Percentiles rank a stretch among this genome's conserved stretches.
These are phyloP conservation scores for Coemansia biformis DNA, from an alignment of 192 early-diverging fungal species.

Conservation along the genomic window DNA sequence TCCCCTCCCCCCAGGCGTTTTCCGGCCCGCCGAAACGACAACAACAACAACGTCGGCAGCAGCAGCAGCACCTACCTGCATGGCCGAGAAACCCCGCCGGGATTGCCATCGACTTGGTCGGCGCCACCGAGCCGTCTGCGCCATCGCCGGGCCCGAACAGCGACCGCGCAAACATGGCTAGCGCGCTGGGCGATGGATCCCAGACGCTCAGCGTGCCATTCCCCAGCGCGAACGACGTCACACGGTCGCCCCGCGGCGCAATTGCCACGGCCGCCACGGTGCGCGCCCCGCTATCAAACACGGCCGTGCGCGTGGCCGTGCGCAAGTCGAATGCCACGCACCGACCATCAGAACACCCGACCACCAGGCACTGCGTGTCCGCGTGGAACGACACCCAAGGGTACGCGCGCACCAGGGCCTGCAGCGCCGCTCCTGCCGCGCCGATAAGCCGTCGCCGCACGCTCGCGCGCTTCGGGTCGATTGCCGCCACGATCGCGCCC, in stretches of 20 bases:
- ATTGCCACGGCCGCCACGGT: slow-evolving; percentile 40
- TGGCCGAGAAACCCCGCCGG: slow-evolving; percentile 26
- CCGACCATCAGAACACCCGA: slow-evolving; percentile 31
- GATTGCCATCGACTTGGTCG: slow-evolving; percentile 38
- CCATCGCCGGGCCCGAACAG: slow-evolving; percentile 26
- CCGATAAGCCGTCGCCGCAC: slow-evolving; percentile 29
- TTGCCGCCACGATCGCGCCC: slow-evolving; percentile 31
- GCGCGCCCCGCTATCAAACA: slow-evolving; percentile 16
- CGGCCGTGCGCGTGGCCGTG: slow-evolving; percentile 37
- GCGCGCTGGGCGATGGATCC: slow-evolving; percentile 44
- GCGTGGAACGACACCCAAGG: slow-evolving; percentile 42
- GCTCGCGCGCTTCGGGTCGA: slow-evolving; percentile 38
- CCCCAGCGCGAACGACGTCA: slow-evolving; percentile 48
- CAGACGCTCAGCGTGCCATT: slow-evolving; percentile 35
- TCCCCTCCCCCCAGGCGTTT: too few relatives aligned
- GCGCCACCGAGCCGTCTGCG: slow-evolving; percentile 27
- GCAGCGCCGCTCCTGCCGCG: slow-evolving; percentile 45
- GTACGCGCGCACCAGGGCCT: slow-evolving; percentile 36
- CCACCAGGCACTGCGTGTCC: slow-evolving; percentile 33
- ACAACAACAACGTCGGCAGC: neutral
- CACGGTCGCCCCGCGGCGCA: slow-evolving; percentile 37
- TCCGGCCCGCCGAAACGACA: too few relatives aligned
- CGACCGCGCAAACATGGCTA: slow-evolving; percentile 46
- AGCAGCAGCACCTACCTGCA: slow-evolving; percentile 17
- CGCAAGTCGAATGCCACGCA: slow-evolving; percentile 45